These are phyloP conservation scores for Stachybotrys echinatus DNA, from an alignment of 2,329 filamentous ascomycete species.

Conservation along the genomic window DNA sequence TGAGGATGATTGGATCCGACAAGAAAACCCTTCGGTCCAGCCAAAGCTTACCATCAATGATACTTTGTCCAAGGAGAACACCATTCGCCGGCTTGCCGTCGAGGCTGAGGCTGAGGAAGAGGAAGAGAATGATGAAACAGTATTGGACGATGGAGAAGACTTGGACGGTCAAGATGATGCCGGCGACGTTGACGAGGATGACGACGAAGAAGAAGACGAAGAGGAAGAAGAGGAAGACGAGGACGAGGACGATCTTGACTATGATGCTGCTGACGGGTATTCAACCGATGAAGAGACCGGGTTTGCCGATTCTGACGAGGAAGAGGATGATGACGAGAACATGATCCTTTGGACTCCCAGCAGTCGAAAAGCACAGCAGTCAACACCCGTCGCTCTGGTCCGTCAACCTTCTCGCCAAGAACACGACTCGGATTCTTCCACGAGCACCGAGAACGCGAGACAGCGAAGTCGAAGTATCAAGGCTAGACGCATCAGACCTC, in stretches of 20 bases:
- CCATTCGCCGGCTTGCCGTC: constrained; percentile 76
- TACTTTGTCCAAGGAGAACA: constrained; percentile 83
- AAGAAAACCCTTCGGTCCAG: constrained; percentile 57
- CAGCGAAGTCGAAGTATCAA: constrained; percentile 21
- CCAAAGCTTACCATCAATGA: constrained; percentile 82
- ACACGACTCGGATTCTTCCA: constrained; percentile 57
- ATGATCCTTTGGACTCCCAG: constrained; percentile 51
- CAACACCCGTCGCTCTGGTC: constrained; percentile 22
- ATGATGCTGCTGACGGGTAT: constrained; percentile 62
- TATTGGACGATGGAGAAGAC: constrained; percentile 43
- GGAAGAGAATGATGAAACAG: constrained; percentile 38
- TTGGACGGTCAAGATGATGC: constrained; percentile 45
- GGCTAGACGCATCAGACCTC: constrained; percentile 20
- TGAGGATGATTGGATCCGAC: constrained; percentile 85
- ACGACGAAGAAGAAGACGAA: constrained; percentile 47
- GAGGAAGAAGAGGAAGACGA: constrained; percentile 47
- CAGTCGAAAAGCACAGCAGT: constrained; percentile 29
- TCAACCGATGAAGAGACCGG: constrained; percentile 68
- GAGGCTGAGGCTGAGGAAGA: constrained; percentile 59
- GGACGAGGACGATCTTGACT: constrained; percentile 46
- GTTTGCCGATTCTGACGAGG: constrained; percentile 64
- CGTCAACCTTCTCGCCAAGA: constrained; percentile 35
- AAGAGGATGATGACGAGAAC: constrained; percentile 61
- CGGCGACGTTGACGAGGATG: constrained; percentile 44
- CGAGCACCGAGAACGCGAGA: constrained; percentile 40